These are phyloP conservation scores for Tetrapisispora namnaoensis DNA, from an alignment of 805 yeast genomes.

Conservation along the genomic window DNA sequence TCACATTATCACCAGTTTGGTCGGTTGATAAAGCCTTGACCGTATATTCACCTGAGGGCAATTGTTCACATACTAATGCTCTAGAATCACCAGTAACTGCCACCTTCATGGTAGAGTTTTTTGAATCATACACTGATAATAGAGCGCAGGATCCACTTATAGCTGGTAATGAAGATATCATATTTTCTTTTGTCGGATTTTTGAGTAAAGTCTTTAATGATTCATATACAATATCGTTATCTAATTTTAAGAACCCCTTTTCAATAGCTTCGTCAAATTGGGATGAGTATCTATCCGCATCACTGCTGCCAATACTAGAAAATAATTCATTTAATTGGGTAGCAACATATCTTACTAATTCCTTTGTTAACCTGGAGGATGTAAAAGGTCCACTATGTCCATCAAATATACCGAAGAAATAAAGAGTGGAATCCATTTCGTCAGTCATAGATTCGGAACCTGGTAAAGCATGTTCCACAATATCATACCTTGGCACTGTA, in stretches of 20 bases:
- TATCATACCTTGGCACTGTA: conserved; percentile 42
- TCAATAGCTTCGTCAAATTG: conserved; percentile 71
- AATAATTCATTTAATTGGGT: conserved; percentile 60
- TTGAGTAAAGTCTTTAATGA: conserved; percentile 61
- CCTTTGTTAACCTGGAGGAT: conserved; percentile 72
- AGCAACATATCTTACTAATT: conserved; percentile 66
- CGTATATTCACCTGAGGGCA: conserved; percentile 65
- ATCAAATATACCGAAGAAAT: conserved; percentile 91
- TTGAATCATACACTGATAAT: conserved; percentile 76
- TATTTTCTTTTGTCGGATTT: conserved; percentile 49
- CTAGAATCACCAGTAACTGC: conserved; percentile 97
- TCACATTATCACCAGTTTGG: conserved; percentile 87
- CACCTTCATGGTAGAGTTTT: conserved; percentile 59
- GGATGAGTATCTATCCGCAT: conserved; percentile 42
- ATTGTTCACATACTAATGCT: conserved; percentile 71
- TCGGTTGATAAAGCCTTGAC: conserved; percentile 80
- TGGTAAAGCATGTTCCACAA: conserved; percentile 27
- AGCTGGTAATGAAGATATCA: conserved; percentile 77
- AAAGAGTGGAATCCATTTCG: conserved; percentile 36
- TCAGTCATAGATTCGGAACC: conserved; percentile 22
- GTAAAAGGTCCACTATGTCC: conserved; percentile 98
- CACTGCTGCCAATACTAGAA: conserved; percentile 34
- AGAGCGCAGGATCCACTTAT: conserved; percentile 92
- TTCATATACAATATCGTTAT: conserved; percentile 74
- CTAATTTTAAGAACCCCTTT: conserved; percentile 71